Evolutionary conservation across 164 flowering plant genomes (phyloP), one percentile per base, ranked within the genome.

Genomic region (Vitis cinerea): DNA sequence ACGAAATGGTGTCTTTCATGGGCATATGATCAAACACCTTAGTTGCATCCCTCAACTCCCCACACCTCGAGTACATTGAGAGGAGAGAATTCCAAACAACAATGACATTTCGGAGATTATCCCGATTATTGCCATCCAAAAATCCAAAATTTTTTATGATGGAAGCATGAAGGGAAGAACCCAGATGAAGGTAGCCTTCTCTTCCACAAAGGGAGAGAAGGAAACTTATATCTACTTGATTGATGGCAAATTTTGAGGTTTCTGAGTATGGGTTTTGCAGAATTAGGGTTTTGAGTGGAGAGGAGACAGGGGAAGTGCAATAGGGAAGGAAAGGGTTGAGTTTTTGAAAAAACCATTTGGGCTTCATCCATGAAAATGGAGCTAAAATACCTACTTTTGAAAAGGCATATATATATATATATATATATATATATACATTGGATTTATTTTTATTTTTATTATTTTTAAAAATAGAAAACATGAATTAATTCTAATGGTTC

Each of bases 71-170:
- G 66, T 94, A 91, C 85, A 86, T 63, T 0, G 82, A 73, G 3
- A 90, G 72, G 29, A 94, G 84, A 65, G 91, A 90, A 63, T 94
- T 94, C 90, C 89, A 87, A 62, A 90, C 75, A 29, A 85, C 81
- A 27, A 83, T 72, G 11, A 31, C 68, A 50, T 78, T 65, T 16
- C 74, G 71, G 0, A n/a, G 47, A 71, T 63, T 59, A 30, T 9
- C 9, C 29, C 50, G 59, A 8, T 13, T 47, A 1, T 30, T 55
- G 4, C 68, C 69, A 37, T 71, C 44, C 50, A 67, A 69, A 17
- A 70, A 51, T 15, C 77, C 72, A 3, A 53, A 67, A 68, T 69
- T 71, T 67, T 94, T 91, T 73, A 92, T 67, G 64, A 90, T 71
- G 66, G 77, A 76, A 37, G 93, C 94, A 51, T 91, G 98, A 66